Evolutionary conservation across 176 grass and related monocot species (phyloP).

Genomic region (Hordeum marinum): DNA sequence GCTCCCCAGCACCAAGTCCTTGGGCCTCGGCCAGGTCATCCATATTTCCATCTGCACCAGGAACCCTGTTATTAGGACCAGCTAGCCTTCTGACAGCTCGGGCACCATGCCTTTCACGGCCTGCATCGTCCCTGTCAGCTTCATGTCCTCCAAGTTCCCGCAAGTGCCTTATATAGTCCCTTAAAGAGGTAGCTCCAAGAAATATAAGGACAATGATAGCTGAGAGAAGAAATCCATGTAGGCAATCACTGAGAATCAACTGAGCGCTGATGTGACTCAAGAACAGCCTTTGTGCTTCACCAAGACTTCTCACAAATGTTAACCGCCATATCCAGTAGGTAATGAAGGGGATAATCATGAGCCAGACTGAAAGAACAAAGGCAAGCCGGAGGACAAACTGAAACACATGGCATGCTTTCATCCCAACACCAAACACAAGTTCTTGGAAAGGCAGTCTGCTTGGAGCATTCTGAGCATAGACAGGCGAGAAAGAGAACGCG

Average conservation of each 20-base stretch:
- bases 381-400: constrained; percentile 92
- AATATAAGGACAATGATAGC: constrained; percentile 98
- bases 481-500: constrained; percentile 89
- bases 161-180: constrained; percentile 96
- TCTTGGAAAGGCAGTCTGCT: constrained; percentile 92
- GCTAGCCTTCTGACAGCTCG: constrained; percentile 86
- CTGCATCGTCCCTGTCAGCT: constrained; percentile 85
- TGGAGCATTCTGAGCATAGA: constrained; percentile 86
- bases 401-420: constrained; percentile 90
- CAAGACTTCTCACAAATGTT: constrained; percentile 87
- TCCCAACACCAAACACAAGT: constrained; percentile 86
- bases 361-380: constrained; percentile 98
- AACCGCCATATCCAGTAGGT: constrained; percentile 98
- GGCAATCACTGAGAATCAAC: constrained; percentile 91
- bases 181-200: constrained; percentile 94
- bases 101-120: constrained; percentile 84
- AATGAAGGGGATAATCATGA: constrained; percentile 98
- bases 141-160: constrained; percentile 87
- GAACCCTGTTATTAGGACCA: constrained; percentile 68
- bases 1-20: constrained; percentile 75
- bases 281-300: constrained; percentile 91
- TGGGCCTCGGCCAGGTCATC: constrained; percentile 74
- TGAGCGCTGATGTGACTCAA: constrained; percentile 83
- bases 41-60: constrained; percentile 56
- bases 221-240: constrained; percentile 95